phyloP scores from a whole-genome alignment of 1,284 basidiomycete species.

The Vanrija pseudolonga region DNA sequence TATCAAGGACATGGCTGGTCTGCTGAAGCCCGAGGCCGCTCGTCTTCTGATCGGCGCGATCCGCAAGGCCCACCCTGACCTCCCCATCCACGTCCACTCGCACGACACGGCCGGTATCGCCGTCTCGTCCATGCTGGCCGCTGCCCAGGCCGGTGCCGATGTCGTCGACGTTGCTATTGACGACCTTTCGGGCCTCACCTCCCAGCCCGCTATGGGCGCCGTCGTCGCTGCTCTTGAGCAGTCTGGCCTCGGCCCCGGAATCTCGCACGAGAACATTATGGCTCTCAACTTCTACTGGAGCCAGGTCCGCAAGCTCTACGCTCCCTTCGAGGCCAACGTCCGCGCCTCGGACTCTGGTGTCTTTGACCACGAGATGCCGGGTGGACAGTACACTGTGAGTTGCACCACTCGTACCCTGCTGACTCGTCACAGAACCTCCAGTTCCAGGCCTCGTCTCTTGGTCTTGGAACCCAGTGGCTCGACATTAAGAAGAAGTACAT shows the following conservation, averaged over 20 bases:
- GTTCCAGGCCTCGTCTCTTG: constrained; percentile 98
- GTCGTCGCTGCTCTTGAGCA: constrained; percentile 92
- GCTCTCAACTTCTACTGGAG: constrained; percentile 98
- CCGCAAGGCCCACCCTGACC: constrained; percentile 91
- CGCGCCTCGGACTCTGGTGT: constrained; percentile 94
- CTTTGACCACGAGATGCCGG: constrained; percentile 99
- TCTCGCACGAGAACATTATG: constrained; percentile 95
- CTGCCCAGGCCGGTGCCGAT: constrained; percentile 93
- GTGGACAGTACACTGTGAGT: constrained; percentile 84
- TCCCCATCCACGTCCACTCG: constrained; percentile 99
- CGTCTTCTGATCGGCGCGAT: constrained; percentile 90
- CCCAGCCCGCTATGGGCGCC: constrained; percentile 98
- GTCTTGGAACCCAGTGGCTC: constrained; percentile 95
- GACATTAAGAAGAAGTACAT: constrained; percentile 99
- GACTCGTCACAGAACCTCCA: no score
- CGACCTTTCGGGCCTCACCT: constrained; percentile 97
- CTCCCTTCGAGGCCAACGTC: constrained; percentile 98
- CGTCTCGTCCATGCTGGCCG: constrained; percentile 91
- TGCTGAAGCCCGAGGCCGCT: constrained; percentile 92
- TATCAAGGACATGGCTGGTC: constrained; percentile 99
- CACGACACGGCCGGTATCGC: constrained; percentile 99
- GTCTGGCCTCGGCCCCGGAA: constrained; percentile 89
- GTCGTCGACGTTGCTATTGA: constrained; percentile 98
- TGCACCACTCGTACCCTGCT: no score
- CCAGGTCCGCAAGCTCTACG: constrained; percentile 91